A percentile compares a stretch with the other conserved stretches of the same genome.
phyloP scores from a whole-genome alignment of 1,284 basidiomycete genomes.

The Hortiboletus rubellus region DNA sequence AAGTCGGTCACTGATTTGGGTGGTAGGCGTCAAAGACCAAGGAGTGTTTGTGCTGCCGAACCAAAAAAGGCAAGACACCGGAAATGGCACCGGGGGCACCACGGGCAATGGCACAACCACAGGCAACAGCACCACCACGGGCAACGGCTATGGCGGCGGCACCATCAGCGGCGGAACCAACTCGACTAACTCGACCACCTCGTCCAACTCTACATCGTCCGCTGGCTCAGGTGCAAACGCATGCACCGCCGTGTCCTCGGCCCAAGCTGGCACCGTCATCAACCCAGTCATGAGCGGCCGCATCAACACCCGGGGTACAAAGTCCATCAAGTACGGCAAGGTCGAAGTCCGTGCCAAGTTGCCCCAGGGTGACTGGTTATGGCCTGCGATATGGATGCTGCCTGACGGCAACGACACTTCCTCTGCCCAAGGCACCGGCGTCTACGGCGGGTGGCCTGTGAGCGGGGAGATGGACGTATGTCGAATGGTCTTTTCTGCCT shows the following conservation, averaged over 20 bases:
- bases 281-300: conserved; percentile 78
- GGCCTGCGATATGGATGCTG: conserved; percentile 86
- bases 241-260: conserved; percentile 58
- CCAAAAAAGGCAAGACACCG: conserved; percentile 31
- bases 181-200: conserved; percentile 23
- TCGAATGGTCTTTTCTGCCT: not conserved
- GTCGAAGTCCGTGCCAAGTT: conserved; percentile 61
- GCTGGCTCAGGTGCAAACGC: conserved; percentile 8
- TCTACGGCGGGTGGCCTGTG: conserved; percentile 76
- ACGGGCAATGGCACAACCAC: conserved; percentile 7
- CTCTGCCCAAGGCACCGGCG: conserved; percentile 27
- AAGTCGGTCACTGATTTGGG: not conserved
- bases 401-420: conserved; percentile 51
- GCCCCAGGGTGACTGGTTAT: conserved; percentile 64
- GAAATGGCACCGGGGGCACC: conserved; percentile 8
- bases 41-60: conserved; percentile 16
- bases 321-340: conserved; percentile 66
- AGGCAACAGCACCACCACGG: conserved; percentile 3
- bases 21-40: conserved; percentile 10
- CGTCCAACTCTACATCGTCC: conserved; percentile 27
- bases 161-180: conserved; percentile 23
- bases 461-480: conserved; percentile 72
- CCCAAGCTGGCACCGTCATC: conserved; percentile 66
- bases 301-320: conserved; percentile 62
- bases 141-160: not conserved